These are phyloP conservation scores for Diaporthe sp. DNA, from an alignment of 2,329 filamentous ascomycete species.

Conservation along the genomic window DNA sequence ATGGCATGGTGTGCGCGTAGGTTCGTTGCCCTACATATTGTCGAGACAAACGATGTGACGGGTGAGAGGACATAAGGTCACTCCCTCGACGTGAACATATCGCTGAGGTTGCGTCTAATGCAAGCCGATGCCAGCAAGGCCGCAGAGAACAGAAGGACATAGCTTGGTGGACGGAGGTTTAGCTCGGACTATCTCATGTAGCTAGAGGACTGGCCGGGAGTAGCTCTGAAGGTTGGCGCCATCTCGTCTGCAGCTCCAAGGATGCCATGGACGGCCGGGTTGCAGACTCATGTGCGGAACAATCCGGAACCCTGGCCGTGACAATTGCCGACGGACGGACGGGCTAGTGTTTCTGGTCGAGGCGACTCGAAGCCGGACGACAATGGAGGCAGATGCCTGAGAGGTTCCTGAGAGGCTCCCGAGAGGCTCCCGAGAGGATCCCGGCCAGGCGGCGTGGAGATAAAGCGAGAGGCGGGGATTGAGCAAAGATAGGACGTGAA, in stretches of 20 bases:
- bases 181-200: slow-evolving; percentile 32
- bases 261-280: slow-evolving; percentile 12
- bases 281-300: slow-evolving; percentile 20
- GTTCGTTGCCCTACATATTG: slow-evolving; percentile 22
- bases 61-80: background rate
- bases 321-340: slow-evolving; percentile 28
- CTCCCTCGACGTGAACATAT: slow-evolving; percentile 26
- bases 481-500: slow-evolving; percentile 16
- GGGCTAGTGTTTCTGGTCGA: slow-evolving; percentile 24
- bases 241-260: slow-evolving; percentile 18
- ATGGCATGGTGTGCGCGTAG: slow-evolving; percentile 15
- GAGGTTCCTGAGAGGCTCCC: background rate
- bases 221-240: slow-evolving; percentile 18
- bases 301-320: slow-evolving; percentile 27
- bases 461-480: slow-evolving; percentile 4
- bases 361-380: background rate
- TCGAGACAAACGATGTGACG: slow-evolving; percentile 17
- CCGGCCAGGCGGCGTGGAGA: slow-evolving; percentile 10
- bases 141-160: slow-evolving; percentile 24
- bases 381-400: background rate
- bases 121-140: background rate
- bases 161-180: slow-evolving; percentile 22
- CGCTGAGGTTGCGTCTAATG: slow-evolving; percentile 16
- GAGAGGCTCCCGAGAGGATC: background rate
- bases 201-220: slow-evolving; percentile 35